A percentile compares a stretch with the other conserved stretches of the same genome.
phyloP scores from a whole-genome alignment of 2,329 filamentous ascomycete genomes.

The Colletotrichum cuscutae region DNA sequence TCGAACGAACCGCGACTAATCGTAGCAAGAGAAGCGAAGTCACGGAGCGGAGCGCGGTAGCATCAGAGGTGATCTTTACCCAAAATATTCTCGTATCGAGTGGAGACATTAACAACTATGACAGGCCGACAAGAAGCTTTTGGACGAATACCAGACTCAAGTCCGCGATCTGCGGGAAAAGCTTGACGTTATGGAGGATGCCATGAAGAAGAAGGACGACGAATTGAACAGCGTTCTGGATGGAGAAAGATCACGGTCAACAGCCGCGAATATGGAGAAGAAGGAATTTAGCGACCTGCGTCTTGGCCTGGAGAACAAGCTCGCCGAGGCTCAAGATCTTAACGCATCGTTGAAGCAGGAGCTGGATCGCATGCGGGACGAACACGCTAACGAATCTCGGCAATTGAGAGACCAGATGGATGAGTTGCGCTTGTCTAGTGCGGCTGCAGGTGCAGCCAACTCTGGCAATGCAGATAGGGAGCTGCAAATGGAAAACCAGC shows the following conservation, averaged over 20 bases:
- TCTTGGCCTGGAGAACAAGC: slow-evolving; percentile 75
- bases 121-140: slow-evolving; percentile 74
- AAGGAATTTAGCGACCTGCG: slow-evolving; percentile 77
- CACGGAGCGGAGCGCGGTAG: slow-evolving; percentile 45
- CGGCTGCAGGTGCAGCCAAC: slow-evolving; percentile 31
- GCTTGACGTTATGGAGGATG: slow-evolving; percentile 75
- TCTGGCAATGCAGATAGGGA: slow-evolving; percentile 58
- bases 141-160: slow-evolving; percentile 84
- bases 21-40: slow-evolving; percentile 40
- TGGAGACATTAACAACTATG: slow-evolving; percentile 31
- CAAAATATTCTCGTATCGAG: slow-evolving; percentile 24
- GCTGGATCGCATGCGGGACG: slow-evolving; percentile 76
- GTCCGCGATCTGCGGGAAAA: slow-evolving; percentile 80
- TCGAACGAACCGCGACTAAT: slow-evolving; percentile 54
- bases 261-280: slow-evolving; percentile 69
- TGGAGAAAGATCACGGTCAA: slow-evolving; percentile 64
- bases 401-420: slow-evolving; percentile 73
- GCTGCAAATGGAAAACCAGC: slow-evolving; percentile 75
- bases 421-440: slow-evolving; percentile 53
- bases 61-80: slow-evolving; percentile 50
- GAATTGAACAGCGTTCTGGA: slow-evolving; percentile 71
- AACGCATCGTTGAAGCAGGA: slow-evolving; percentile 84
- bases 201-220: slow-evolving; percentile 76
- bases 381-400: slow-evolving; percentile 72
- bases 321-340: slow-evolving; percentile 79